These are phyloP conservation scores for Periconia macrospinosa DNA, from an alignment of 2,329 filamentous ascomycete species.

Conservation along the genomic window DNA sequence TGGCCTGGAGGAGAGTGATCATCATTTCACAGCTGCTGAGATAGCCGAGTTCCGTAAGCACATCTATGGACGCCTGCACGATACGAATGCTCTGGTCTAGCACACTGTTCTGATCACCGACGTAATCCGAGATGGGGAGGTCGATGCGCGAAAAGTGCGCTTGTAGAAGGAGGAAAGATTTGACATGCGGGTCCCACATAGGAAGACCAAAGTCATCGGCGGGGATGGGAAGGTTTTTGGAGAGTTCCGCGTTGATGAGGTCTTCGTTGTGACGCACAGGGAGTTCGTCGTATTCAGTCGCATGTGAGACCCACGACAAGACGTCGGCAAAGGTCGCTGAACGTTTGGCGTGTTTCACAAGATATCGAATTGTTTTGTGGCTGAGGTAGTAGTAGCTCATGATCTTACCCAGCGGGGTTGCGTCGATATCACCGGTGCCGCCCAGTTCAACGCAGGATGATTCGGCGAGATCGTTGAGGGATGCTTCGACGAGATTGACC, in stretches of 20 bases:
- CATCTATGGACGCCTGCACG: slow-evolving; percentile 91
- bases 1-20: slow-evolving; percentile 83
- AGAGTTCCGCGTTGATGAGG: slow-evolving; percentile 89
- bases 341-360: slow-evolving; percentile 75
- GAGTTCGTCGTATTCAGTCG: slow-evolving; percentile 95
- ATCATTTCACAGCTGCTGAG: slow-evolving; percentile 77
- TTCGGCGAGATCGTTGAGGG: slow-evolving; percentile 76
- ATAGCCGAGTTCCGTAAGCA: slow-evolving; percentile 86
- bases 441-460: slow-evolving; percentile 84
- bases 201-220: slow-evolving; percentile 69
- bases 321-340: slow-evolving; percentile 78
- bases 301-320: slow-evolving; percentile 88
- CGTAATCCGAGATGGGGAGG: slow-evolving; percentile 94
- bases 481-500: slow-evolving; percentile 87
- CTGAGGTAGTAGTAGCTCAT: slow-evolving; percentile 99
- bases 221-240: slow-evolving; percentile 74
- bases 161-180: slow-evolving; percentile 90
- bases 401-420: slow-evolving; percentile 92
- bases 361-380: slow-evolving; percentile 87
- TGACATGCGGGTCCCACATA: slow-evolving; percentile 98
- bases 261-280: slow-evolving; percentile 98
- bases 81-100: slow-evolving; percentile 97
- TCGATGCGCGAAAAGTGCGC: slow-evolving; percentile 92
- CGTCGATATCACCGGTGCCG: slow-evolving; percentile 84
- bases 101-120: slow-evolving; percentile 86